These are phyloP conservation scores for Phytophthora multivora DNA, from an alignment of 352 stramenopile genomes.

Conservation along the genomic window DNA sequence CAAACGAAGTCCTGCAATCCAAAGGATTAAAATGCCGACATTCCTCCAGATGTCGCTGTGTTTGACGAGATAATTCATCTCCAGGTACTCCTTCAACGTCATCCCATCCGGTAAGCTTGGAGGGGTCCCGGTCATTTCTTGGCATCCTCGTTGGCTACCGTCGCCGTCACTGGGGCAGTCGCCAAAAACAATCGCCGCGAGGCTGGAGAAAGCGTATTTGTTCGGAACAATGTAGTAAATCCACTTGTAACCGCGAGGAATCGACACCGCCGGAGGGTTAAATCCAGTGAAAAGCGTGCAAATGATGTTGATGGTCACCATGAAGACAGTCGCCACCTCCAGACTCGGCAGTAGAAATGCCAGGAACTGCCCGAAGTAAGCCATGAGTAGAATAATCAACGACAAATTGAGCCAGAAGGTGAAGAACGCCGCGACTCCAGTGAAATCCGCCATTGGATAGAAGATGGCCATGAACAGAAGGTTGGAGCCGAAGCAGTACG, in stretches of 20 bases:
- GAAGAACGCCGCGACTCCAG: slow-evolving; percentile 34
- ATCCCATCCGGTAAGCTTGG: slow-evolving; percentile 23
- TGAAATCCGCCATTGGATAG: slow-evolving; percentile 58
- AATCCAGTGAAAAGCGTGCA: slow-evolving; percentile 46
- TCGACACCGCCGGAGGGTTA: slow-evolving; percentile 31
- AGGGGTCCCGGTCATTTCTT: slow-evolving; percentile 26
- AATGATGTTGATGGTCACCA: slow-evolving; percentile 38
- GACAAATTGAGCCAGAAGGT: slow-evolving; percentile 53
- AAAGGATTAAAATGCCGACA: slow-evolving; percentile 20
- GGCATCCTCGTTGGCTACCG: slow-evolving; percentile 22
- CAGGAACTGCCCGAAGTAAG: slow-evolving; percentile 56
- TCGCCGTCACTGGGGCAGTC: slow-evolving; percentile 20
- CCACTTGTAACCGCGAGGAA: slow-evolving; percentile 43
- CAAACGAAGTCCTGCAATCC: slow-evolving; percentile 25
- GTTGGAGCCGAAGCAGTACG: slow-evolving; percentile 69
- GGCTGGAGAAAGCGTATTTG: slow-evolving; percentile 34
- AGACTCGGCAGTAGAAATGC: slow-evolving; percentile 29
- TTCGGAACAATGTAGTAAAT: slow-evolving; percentile 39
- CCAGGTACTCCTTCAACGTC: slow-evolving; percentile 38
- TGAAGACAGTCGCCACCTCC: slow-evolving; percentile 36
- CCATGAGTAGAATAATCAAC: slow-evolving; percentile 43
- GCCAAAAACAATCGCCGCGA: slow-evolving; percentile 36
- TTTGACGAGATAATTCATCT: slow-evolving; percentile 32
- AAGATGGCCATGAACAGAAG: slow-evolving; percentile 54
- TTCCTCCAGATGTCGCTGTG: slow-evolving; percentile 33